Percentiles rank a stretch among this genome's conserved stretches.
Evolutionary conservation across 805 yeast species (phyloP).

Genomic region (Myxozyma sirexii): DNA sequence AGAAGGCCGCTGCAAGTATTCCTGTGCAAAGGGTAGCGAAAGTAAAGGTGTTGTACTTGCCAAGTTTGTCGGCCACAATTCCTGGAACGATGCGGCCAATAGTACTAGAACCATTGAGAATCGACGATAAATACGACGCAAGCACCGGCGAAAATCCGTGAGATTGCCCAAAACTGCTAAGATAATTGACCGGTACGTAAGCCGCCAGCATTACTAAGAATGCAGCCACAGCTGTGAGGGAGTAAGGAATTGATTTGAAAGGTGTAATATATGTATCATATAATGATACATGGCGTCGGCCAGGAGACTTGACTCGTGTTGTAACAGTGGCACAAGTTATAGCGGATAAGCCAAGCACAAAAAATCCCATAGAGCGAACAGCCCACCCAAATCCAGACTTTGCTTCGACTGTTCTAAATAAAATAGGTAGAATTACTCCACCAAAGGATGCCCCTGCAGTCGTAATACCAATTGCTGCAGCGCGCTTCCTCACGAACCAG

Average conservation of each 20-base stretch:
- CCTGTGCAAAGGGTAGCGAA: slow-evolving; percentile 45
- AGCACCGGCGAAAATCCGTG: slow-evolving; percentile 33
- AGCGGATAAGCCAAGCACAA: slow-evolving; percentile 42
- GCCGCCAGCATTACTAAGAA: slow-evolving; percentile 39
- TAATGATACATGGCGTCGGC: slow-evolving; percentile 3
- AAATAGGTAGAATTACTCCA: slow-evolving; percentile 52
- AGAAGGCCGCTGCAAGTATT: slow-evolving; percentile 54
- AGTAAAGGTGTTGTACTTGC: slow-evolving; percentile 57
- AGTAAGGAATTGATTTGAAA: slow-evolving; percentile 37
- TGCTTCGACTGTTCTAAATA: slow-evolving; percentile 48
- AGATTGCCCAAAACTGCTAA: slow-evolving; percentile 38
- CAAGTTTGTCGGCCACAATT: slow-evolving; percentile 50
- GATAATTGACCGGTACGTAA: slow-evolving; percentile 42
- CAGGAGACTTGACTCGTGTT: slow-evolving; percentile 35
- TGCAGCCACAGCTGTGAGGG: slow-evolving; percentile 36
- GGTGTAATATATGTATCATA: slow-evolving; percentile 28
- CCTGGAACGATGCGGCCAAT: slow-evolving; percentile 53
- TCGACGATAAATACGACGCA: slow-evolving; percentile 39
- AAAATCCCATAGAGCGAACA: slow-evolving; percentile 52
- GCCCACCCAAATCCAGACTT: slow-evolving; percentile 58
- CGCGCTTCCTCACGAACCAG: slow-evolving; percentile 50
- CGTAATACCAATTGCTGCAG: slow-evolving; percentile 51
- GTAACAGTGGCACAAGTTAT: slow-evolving; percentile 36
- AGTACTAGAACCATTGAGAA: slow-evolving; percentile 35
- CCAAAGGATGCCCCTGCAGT: slow-evolving; percentile 57